Evolutionary conservation across 1,139 yeast species (phyloP).

Genomic region (Geotrichum fermentans): DNA sequence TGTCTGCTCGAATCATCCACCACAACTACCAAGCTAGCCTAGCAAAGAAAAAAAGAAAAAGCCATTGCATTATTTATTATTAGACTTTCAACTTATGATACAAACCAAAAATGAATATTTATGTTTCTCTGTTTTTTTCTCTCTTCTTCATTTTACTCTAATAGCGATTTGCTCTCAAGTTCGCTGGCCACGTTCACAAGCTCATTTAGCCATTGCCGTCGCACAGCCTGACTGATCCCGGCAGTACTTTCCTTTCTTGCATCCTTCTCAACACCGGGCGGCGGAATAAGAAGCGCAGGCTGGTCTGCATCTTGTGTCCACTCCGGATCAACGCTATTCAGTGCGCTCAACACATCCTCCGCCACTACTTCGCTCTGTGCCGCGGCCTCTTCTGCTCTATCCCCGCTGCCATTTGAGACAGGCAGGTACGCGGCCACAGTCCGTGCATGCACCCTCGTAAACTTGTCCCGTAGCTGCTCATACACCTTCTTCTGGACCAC

Average conservation of each 20-base stretch:
- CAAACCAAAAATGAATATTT: too few relatives aligned
- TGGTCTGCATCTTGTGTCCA: conserved; percentile 5
- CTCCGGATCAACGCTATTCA: conserved; percentile 12
- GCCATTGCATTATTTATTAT: neutral
- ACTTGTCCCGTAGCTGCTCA: conserved; percentile 11
- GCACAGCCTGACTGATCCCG: neutral
- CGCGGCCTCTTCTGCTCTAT: too few relatives aligned
- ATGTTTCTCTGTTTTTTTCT: too few relatives aligned
- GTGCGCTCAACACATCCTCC: conserved; percentile 11
- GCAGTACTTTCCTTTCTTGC: neutral
- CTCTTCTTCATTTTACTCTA: neutral
- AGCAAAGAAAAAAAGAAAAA: neutral
- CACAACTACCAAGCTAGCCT: too few relatives aligned
- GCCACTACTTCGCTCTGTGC: conserved; percentile 1
- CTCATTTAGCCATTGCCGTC: conserved; percentile 10
- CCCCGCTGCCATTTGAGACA: too few relatives aligned
- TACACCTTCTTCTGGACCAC: conserved; percentile 13
- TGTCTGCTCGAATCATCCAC: conserved; percentile 28
- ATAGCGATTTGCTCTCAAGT: conserved; percentile 6
- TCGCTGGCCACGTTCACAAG: conserved; percentile 10
- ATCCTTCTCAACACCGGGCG: neutral
- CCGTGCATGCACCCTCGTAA: conserved; percentile 2
- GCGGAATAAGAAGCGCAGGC: conserved; percentile 9
- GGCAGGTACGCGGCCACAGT: conserved; percentile 15
- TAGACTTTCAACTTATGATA: neutral